Evolutionary conservation across 768 basidiomycete genomes (phyloP).

Genomic region (Inosperma sp.): DNA sequence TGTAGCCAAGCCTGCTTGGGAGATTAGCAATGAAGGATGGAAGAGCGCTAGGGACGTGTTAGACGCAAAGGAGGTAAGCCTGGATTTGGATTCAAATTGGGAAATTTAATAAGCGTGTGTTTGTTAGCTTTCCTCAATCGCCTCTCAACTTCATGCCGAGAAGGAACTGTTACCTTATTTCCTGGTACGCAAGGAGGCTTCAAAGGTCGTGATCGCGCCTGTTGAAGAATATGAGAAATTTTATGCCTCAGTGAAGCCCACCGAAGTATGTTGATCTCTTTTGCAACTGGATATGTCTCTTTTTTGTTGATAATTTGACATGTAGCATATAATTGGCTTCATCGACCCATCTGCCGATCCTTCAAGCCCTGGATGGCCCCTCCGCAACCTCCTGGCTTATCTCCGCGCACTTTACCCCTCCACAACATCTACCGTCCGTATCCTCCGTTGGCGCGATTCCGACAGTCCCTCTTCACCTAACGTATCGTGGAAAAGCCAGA

Average conservation of each 20-base stretch:
- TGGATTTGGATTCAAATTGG: too few relatives aligned
- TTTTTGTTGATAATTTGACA: background rate
- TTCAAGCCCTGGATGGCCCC: slow-evolving; percentile 82
- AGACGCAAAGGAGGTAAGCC: slow-evolving; percentile 37
- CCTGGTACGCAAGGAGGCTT: slow-evolving; percentile 43
- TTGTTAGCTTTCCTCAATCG: slow-evolving; percentile 54
- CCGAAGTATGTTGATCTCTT: slow-evolving; percentile 31
- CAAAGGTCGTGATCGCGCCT: slow-evolving; percentile 41
- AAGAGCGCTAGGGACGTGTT: slow-evolving; percentile 43
- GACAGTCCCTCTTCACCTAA: slow-evolving; percentile 38
- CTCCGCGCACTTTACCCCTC: slow-evolving; percentile 58
- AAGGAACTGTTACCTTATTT: slow-evolving; percentile 61
- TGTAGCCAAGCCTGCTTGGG: slow-evolving; percentile 86
- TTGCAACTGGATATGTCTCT: background rate
- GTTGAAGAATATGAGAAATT: slow-evolving; percentile 58
- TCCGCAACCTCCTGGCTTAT: slow-evolving; percentile 87
- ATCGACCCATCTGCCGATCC: slow-evolving; percentile 81
- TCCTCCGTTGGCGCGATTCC: slow-evolving; percentile 75
- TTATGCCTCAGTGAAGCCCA: slow-evolving; percentile 39
- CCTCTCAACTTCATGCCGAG: slow-evolving; percentile 40
- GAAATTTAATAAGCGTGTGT: too few relatives aligned
- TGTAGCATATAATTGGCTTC: slow-evolving; percentile 52
- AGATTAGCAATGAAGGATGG: slow-evolving; percentile 65
- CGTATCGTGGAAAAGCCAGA: slow-evolving; percentile 56
- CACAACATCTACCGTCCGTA: slow-evolving; percentile 44